These are phyloP conservation scores for Caloboletus firmus DNA, from an alignment of 1,284 basidiomycete species.

Conservation along the genomic window DNA sequence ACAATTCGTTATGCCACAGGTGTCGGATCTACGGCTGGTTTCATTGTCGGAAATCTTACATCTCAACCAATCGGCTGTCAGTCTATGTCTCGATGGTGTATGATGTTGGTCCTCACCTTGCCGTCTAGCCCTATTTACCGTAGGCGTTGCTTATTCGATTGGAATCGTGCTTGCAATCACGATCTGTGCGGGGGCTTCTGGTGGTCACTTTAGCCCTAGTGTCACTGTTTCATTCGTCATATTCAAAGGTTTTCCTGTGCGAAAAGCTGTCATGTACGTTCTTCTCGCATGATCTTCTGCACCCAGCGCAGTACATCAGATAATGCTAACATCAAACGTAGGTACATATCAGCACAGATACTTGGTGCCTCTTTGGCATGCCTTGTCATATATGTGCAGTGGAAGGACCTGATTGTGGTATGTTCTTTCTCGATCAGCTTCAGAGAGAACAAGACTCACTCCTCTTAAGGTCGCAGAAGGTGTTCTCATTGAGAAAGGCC, in stretches of 20 bases:
- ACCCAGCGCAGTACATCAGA: not conserved
- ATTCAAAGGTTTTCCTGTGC: constrained; percentile 54
- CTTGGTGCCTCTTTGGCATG: constrained; percentile 63
- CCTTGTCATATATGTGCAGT: constrained; percentile 60
- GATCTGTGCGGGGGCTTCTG: constrained; percentile 54
- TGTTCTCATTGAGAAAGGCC: constrained; percentile 43
- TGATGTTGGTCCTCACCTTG: constrained; percentile 2
- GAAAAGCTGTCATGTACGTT: constrained; percentile 52
- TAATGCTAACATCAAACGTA: constrained; percentile 24
- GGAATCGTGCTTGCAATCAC: constrained; percentile 63
- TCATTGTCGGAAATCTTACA: constrained; percentile 51
- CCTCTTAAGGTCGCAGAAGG: constrained; percentile 38
- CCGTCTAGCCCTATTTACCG: constrained; percentile 52
- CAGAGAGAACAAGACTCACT: not conserved
- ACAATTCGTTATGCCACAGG: constrained; percentile 38
- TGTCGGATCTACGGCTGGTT: constrained; percentile 57
- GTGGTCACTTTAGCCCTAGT: constrained; percentile 64
- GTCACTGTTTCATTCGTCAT: constrained; percentile 56
- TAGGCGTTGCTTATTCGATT: constrained; percentile 63
- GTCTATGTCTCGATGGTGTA: constrained; percentile 18
- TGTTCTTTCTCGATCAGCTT: constrained; percentile 8
- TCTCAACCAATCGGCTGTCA: constrained; percentile 51
- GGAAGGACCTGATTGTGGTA: constrained; percentile 50
- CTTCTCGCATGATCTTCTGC: not conserved
- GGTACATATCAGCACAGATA: constrained; percentile 65